Evolutionary conservation across 164 flowering plant species (phyloP), one percentile per base, ranked within the genome.

Genomic region (Macadamia integrifolia): DNA sequence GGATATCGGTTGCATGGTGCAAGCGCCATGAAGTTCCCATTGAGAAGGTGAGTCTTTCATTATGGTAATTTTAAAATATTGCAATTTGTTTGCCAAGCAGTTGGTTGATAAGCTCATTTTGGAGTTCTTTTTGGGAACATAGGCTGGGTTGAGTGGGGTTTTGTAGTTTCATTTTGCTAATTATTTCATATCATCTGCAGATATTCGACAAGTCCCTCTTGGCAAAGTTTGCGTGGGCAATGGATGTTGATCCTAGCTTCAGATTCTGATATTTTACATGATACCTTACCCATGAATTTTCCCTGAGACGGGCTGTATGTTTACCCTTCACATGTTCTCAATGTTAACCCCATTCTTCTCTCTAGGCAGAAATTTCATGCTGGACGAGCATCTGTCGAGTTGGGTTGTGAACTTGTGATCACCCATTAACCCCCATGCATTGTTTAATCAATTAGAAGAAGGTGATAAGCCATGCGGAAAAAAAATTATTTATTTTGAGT

Each of bases 211-310:
- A 93, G 77, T 87, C 98, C 61, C 88, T 91, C 61, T 84, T 93
- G 73, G 94, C 89, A 40, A 93, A 93, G 80, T 93, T 93, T 74
- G 75, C 95, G 18, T 93, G 98, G 98, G 86, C 98, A 56, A 93
- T 93, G 98, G 98, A 93, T 69, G 96, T 86, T 23, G 93, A 87
- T 63, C 96, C 96, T 6, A 72, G 69, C 49, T 93, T 88, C 93
- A 86, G 96, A 86, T 93, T 93, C 82, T 93, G 77, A 90, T 69
- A 53, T 50, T 63, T 40, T 62, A 49, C 65, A 53, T 35, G 3
- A 5, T 35, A 29, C 46, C 58, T 55, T 40, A 50, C 42, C 28
- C 57, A 43, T 32, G n/a, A 42, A 58, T 43, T 55, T 60, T 62
- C 43, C 17, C 55, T 46, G 8, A 42, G 66, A 53, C 66, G 60